Evolutionary conservation across 164 flowering plant species (phyloP), one percentile per base, ranked within the genome.

Genomic region (Stephania yunnanensis): DNA sequence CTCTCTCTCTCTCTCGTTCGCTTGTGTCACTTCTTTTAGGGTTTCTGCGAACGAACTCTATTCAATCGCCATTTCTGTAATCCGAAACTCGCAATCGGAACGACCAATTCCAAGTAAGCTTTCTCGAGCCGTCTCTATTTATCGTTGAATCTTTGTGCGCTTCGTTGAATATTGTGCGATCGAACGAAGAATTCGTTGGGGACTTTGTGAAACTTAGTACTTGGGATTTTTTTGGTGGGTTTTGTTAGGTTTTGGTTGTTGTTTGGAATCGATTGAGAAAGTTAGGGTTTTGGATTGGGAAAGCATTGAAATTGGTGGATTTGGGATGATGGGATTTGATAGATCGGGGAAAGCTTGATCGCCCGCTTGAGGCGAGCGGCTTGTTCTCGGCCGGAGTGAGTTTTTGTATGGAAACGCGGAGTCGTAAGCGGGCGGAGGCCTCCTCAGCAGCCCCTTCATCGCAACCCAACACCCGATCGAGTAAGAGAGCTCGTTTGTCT

Each of bases 371-470:
- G 83, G 83, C 79, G 87, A 76, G 77, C 82, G 79, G 75, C 76
- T 58, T 55, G 31, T 63, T 73, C 53, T 66, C 75, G 78, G 61
- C 78, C 64, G 70, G 74, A 69, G 80, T 80, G 52, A 83, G 84
- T 61, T 84, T 81, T 92, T 96, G 98, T 96, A 96, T 94, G 99
- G 99, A 96, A 96, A 94, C 97, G 86, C 93, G 99, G 74, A 91
- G 99, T 87, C 97, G 98, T 78, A 96, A 96, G 92, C 90, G 98
- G 93, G 98, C 97, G 91, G 99, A 94, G 97, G 97, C 97, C 81
- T 85, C 97, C 93, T 90, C 98, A 90, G 80, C 98, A 82, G 92
- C 95, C 89, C 89, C 91, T 78, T 83, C 97, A 68, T 81, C 93
- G 55, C 81, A 90, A 7, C 88, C 96, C 29, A 80, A 85, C 45